These are phyloP conservation scores for Baudoinia panamericana DNA, from an alignment of 495 filamentous ascomycete species.

Conservation along the genomic window DNA sequence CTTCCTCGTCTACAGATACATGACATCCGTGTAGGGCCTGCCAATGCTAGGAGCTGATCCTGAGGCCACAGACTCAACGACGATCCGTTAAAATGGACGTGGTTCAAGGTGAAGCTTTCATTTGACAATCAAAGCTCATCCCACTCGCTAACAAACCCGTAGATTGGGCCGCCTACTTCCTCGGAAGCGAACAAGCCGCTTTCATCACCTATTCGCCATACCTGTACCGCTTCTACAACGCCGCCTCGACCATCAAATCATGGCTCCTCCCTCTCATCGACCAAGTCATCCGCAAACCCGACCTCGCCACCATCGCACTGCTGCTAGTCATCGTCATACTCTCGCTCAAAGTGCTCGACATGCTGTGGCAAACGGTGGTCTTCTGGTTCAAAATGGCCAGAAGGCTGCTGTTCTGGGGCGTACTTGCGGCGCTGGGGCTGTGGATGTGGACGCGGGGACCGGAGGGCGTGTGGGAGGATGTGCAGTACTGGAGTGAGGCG, in stretches of 20 bases:
- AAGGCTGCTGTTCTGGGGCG: conserved; percentile 45
- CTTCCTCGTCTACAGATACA: no score
- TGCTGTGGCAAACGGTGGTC: conserved; percentile 52
- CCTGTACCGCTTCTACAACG: conserved; percentile 9
- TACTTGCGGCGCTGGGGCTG: conserved; percentile 35
- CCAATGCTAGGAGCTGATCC: no score
- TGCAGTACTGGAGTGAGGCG: conserved; percentile 40
- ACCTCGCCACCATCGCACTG: conserved; percentile 47
- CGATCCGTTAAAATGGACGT: conserved; percentile 15
- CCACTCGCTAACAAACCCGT: neutral
- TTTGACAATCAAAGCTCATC: neutral
- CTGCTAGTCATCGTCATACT: conserved; percentile 45
- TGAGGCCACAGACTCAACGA: no score
- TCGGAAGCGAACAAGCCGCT: conserved; percentile 2
- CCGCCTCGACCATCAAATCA: conserved; percentile 15
- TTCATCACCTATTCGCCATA: conserved; percentile 10
- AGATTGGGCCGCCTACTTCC: conserved; percentile 21
- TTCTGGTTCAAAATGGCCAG: conserved; percentile 57
- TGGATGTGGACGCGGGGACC: conserved; percentile 52
- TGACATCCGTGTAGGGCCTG: no score
- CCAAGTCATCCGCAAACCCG: conserved; percentile 38
- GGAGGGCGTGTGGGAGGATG: conserved; percentile 46
- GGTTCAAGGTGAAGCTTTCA: conserved; percentile 8
- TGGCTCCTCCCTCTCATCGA: conserved; percentile 38
- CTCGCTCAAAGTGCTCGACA: conserved; percentile 52